Conservation (phyloP, 2,329 filamentous ascomycete species). For the Exophiala sideris region DNA sequence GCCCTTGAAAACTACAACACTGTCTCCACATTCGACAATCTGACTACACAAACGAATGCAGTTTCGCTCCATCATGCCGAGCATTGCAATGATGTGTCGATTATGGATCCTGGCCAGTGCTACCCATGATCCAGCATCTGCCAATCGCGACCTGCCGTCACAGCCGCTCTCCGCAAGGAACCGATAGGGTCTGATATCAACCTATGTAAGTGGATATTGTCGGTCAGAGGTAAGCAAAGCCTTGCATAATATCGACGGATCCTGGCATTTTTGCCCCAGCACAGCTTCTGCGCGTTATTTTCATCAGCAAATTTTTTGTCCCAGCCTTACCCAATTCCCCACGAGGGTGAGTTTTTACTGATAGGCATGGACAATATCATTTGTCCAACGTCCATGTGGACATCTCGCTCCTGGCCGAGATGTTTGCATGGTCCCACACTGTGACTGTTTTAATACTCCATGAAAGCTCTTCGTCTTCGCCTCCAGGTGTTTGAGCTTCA, state of each 20-base stretch:
- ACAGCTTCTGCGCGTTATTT: not conserved
- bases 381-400: not conserved
- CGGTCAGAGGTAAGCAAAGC: not conserved
- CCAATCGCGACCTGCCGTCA: too few relatives aligned
- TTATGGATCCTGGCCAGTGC: too few relatives aligned
- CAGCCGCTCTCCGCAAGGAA: too few relatives aligned
- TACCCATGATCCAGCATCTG: too few relatives aligned
- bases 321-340: not conserved
- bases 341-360: not conserved
- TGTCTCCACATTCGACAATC: too few relatives aligned
- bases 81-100: too few relatives aligned
- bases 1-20: too few relatives aligned
- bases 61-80: too few relatives aligned
- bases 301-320: conserved; percentile 1
- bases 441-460: too few relatives aligned
- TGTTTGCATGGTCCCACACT: too few relatives aligned
- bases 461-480: not conserved
- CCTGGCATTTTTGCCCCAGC: not conserved
- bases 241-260: not conserved
- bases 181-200: not conserved
- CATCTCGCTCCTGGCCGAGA: too few relatives aligned
- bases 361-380: not conserved
- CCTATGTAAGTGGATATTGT: not conserved
- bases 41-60: too few relatives aligned
- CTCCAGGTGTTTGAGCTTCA: not conserved